Evolutionary conservation across 1,139 yeast genomes (phyloP), one percentile per base, ranked within the genome.

Genomic region (Wickerhamomyces sp.): DNA sequence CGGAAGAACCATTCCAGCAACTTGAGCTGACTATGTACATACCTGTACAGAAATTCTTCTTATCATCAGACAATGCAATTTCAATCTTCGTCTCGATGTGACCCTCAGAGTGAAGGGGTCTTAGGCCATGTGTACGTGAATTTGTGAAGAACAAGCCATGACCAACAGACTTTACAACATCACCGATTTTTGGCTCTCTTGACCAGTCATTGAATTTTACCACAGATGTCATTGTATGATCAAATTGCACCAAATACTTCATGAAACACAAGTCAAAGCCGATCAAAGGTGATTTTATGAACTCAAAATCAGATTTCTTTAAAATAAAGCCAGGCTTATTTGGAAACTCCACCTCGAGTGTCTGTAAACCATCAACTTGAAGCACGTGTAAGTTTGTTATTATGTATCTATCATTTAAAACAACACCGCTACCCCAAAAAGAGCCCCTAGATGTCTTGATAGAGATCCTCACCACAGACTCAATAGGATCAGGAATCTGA

Each of bases 1-100:
- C 89, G 1, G 84, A 76, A 2, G 87, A 78, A 0, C 89, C 89
- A 47, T 80, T 79, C 86, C 87, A 81, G 55, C 87, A 80, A 10
- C 78, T 68, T 0, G 85, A 70, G 0, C 84, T 70, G 0, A 77
- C 63, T 0, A 78, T 58, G 2, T 77, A 46, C 57, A 81, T 53
- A 10, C 9, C 7, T 0, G 69, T 61, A 1, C 62, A 58, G 4
- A 46, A 34, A 20, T 51, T 38, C 6, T 8, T 61, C 8, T 75
- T 55, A 13, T 25, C 6, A 7, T 55, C 45, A 0, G 86, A 87
- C 5, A 47, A 36, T 0, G 80, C 38, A 13, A 36, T 23, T 2
- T 35, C 19, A 7, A 46, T 33, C 1, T 46, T 18, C 3, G 42
- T 36, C 33, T 46, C 49, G 12, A 51, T 39, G 57, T 58, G 33